phyloP scores from a whole-genome alignment of 2,329 filamentous ascomycete genomes.

The Pseudodiploospora longispora region DNA sequence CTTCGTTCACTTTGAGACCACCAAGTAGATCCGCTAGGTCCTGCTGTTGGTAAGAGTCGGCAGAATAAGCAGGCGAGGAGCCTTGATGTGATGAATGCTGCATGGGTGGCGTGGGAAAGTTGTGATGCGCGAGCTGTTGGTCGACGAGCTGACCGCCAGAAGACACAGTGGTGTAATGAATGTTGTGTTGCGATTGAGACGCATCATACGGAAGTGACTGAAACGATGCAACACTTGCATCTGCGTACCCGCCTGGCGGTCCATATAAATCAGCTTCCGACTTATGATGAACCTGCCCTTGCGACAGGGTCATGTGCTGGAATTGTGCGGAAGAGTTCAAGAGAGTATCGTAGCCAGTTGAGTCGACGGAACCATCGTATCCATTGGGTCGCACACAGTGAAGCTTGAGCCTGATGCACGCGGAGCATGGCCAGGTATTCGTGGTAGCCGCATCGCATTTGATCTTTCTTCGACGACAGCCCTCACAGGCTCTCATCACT shows the following conservation, averaged over 20 bases:
- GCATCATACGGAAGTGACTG: slow-evolving; percentile 40
- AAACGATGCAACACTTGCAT: slow-evolving; percentile 36
- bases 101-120: slow-evolving; percentile 42
- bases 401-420: slow-evolving; percentile 84
- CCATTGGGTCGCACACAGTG: slow-evolving; percentile 87
- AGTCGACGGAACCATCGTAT: slow-evolving; percentile 42
- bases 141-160: slow-evolving; percentile 43
- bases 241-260: slow-evolving; percentile 40
- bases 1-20: slow-evolving; percentile 78
- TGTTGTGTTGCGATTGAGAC: slow-evolving; percentile 33
- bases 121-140: slow-evolving; percentile 39
- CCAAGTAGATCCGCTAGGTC: slow-evolving; percentile 76
- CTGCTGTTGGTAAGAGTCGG: slow-evolving; percentile 58
- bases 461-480: slow-evolving; percentile 90
- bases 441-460: slow-evolving; percentile 96
- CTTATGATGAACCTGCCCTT: slow-evolving; percentile 28
- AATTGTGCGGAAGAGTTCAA: slow-evolving; percentile 25
- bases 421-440: slow-evolving; percentile 94
- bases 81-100: slow-evolving; percentile 22
- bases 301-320: slow-evolving; percentile 44
- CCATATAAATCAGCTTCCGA: slow-evolving; percentile 37
- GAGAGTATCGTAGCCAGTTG: slow-evolving; percentile 24
- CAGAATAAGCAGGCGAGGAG: slow-evolving; percentile 45
- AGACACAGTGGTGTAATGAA: slow-evolving; percentile 48
- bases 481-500: slow-evolving; percentile 98